Conservation (phyloP, 2,329 filamentous ascomycete genomes). For the Dothidotthia symphoricarpi region DNA sequence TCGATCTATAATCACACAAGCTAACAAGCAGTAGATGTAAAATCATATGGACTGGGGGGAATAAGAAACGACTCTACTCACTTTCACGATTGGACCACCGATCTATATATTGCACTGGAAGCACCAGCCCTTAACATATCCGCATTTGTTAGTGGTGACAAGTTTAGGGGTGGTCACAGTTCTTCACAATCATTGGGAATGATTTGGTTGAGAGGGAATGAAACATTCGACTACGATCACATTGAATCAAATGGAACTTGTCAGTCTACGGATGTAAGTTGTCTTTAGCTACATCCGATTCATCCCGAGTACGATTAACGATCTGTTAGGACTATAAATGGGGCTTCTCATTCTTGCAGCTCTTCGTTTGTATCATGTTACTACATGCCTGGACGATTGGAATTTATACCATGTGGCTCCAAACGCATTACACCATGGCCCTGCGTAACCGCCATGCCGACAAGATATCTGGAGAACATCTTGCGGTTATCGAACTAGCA, state of each 20-base stretch:
- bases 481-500: conserved; percentile 17
- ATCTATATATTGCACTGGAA: not conserved
- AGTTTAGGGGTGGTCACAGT: not conserved
- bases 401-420: conserved; percentile 9
- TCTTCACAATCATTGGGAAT: not conserved
- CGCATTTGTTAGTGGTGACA: not conserved
- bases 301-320: not conserved
- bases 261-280: conserved; percentile 1
- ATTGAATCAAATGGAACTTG: not conserved
- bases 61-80: conserved; percentile 1
- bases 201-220: conserved; percentile 1
- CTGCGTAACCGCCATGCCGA: not conserved
- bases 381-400: conserved; percentile 15
- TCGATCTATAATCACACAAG: too few species aligned
- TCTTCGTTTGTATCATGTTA: conserved; percentile 10
- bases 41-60: not conserved
- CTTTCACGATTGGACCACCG: too few species aligned
- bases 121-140: conserved; percentile 4
- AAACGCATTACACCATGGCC: conserved; percentile 5
- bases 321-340: conserved; percentile 14
- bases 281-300: not conserved
- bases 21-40: conserved; percentile 1
- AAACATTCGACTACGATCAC: not conserved
- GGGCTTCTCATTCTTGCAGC: conserved; percentile 24
- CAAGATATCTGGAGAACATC: conserved; percentile 13